Conservation (phyloP, 441 rosid species). For the Pelargonium citronellum region DNA sequence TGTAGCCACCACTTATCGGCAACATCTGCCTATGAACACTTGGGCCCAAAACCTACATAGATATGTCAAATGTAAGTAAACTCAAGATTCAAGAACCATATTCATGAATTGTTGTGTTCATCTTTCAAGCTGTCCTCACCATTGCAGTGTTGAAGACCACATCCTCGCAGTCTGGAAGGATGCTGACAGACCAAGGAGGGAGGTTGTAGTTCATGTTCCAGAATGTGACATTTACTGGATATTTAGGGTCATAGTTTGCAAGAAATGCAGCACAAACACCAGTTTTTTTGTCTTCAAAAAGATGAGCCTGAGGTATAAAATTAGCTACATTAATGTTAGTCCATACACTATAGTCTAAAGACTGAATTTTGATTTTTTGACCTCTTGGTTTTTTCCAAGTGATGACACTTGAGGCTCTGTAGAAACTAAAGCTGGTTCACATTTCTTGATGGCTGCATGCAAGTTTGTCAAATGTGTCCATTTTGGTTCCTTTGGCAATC, state of each 20-base stretch:
- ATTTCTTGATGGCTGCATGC: slow-evolving; percentile 44
- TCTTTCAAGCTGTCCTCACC: slow-evolving; percentile 19
- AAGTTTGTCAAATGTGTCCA: slow-evolving; percentile 47
- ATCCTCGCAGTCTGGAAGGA: slow-evolving; percentile 36
- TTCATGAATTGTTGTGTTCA: neutral
- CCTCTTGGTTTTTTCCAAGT: slow-evolving; percentile 45
- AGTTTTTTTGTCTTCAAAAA: slow-evolving; percentile 11
- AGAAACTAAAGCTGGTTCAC: slow-evolving; percentile 49
- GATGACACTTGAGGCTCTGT: slow-evolving; percentile 35
- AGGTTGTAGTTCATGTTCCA: slow-evolving; percentile 24
- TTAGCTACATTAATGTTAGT: slow-evolving; percentile 1
- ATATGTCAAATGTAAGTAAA: slow-evolving; percentile 1
- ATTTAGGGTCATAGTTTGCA: slow-evolving; percentile 25
- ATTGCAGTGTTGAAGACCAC: slow-evolving; percentile 37
- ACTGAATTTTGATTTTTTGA: too few species aligned
- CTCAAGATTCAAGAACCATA: neutral
- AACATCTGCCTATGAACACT: too few species aligned
- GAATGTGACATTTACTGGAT: slow-evolving; percentile 27
- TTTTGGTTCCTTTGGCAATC: slow-evolving; percentile 45
- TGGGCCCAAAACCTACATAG: slow-evolving; percentile 16
- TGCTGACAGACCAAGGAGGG: slow-evolving; percentile 48
- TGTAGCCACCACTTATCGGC: too few species aligned
- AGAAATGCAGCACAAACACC: slow-evolving; percentile 37
- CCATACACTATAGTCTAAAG: too few species aligned
- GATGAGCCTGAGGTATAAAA: neutral